Evolutionary conservation across 805 yeast species (phyloP).

Genomic region (Candida dajiaensis): DNA sequence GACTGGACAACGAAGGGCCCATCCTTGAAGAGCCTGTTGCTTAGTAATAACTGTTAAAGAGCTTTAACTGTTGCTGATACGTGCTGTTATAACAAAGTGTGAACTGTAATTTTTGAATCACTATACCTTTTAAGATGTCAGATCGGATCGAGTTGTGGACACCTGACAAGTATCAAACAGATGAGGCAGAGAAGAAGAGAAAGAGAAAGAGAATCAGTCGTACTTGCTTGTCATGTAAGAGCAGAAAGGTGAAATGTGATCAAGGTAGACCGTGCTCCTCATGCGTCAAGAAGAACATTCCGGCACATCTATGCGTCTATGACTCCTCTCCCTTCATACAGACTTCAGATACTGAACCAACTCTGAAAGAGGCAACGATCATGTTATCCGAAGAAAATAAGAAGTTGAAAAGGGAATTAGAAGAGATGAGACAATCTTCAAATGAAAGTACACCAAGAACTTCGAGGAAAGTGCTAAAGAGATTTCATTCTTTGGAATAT

Average conservation of each 20-base stretch:
- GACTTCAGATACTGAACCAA: conserved; percentile 13
- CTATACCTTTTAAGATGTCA: not conserved
- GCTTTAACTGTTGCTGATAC: too few relatives aligned
- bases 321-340: conserved; percentile 26
- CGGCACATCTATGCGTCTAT: conserved; percentile 21
- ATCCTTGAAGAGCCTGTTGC: too few relatives aligned
- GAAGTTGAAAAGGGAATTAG: conserved; percentile 13
- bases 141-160: not conserved
- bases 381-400: conserved; percentile 15
- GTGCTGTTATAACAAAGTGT: too few relatives aligned
- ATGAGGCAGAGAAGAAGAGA: conserved; percentile 2
- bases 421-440: conserved; percentile 3
- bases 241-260: conserved; percentile 23
- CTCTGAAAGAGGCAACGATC: conserved; percentile 9
- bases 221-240: conserved; percentile 19
- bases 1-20: too few relatives aligned
- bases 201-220: conserved; percentile 13
- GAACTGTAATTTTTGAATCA: too few relatives aligned
- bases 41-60: too few relatives aligned
- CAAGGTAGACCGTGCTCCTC: conserved; percentile 21
- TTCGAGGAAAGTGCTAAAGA: conserved; percentile 1
- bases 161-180: not conserved
- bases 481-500: conserved; percentile 5
- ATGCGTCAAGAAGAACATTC: conserved; percentile 19
- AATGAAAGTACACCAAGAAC: not conserved